Conservation (phyloP, 768 basidiomycete genomes). For the Suillus paluster region DNA sequence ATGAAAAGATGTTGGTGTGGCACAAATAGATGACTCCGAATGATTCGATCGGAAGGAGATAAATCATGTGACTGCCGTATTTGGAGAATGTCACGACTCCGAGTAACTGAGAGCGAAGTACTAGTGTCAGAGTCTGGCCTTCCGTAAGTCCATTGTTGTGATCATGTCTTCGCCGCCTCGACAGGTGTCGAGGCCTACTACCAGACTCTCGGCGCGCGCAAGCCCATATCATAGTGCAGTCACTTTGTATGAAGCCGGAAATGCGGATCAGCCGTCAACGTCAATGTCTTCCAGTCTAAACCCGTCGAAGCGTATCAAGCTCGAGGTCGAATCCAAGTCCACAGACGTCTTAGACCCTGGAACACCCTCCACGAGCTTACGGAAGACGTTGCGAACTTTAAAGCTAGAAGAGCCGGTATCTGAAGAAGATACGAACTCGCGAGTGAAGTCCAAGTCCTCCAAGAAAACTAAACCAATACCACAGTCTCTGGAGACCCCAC, state of each 20-base stretch:
- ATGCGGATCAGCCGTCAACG: slow-evolving; percentile 22
- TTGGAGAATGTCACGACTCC: neutral
- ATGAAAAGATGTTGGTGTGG: neutral
- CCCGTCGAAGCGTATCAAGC: slow-evolving; percentile 38
- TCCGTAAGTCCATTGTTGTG: no score
- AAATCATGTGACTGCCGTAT: slow-evolving; percentile 43
- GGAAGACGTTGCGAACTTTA: neutral
- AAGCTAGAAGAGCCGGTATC: slow-evolving; percentile 1
- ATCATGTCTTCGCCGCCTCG: slow-evolving; percentile 29
- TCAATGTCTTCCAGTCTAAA: slow-evolving; percentile 19
- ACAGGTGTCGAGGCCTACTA: slow-evolving; percentile 33
- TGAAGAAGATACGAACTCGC: neutral
- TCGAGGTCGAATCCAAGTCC: slow-evolving; percentile 16
- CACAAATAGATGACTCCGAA: no score
- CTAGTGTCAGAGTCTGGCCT: no score
- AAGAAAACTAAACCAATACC: slow-evolving; percentile 62
- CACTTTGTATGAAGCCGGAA: slow-evolving; percentile 42
- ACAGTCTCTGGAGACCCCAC: slow-evolving; percentile 58
- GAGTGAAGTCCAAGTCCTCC: slow-evolving; percentile 35
- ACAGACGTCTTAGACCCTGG: slow-evolving; percentile 6
- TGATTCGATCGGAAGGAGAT: neutral
- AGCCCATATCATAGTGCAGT: slow-evolving; percentile 51
- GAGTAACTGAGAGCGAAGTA: no score
- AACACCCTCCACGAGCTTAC: neutral
- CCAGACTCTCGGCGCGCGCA: slow-evolving; percentile 41